These are phyloP conservation scores for Fragaria nilgerrensis DNA, from an alignment of 306 rosid species.

Conservation along the genomic window DNA sequence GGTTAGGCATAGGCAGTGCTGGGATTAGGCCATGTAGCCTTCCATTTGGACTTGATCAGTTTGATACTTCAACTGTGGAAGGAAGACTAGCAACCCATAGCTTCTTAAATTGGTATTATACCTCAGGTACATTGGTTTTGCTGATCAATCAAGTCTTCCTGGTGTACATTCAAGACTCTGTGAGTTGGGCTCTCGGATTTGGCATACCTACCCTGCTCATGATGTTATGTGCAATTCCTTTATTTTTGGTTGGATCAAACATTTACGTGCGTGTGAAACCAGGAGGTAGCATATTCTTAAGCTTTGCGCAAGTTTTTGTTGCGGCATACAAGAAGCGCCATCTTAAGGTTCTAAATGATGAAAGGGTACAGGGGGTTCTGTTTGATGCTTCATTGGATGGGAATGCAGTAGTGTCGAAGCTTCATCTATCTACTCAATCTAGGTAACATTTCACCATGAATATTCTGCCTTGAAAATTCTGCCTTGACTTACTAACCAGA, in stretches of 20 bases:
- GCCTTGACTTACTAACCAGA: background rate
- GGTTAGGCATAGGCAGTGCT: conserved; percentile 55
- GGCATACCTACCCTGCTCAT: conserved; percentile 57
- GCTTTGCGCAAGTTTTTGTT: conserved; percentile 48
- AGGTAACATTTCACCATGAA: conserved; percentile 31
- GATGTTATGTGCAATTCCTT: conserved; percentile 53
- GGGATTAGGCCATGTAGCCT: conserved; percentile 85
- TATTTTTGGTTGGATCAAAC: conserved; percentile 48
- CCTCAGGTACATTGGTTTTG: conserved; percentile 34
- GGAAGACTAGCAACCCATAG: conserved; percentile 63
- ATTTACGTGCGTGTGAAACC: conserved; percentile 46
- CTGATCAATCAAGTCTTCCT: conserved; percentile 47
- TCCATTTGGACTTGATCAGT: conserved; percentile 86
- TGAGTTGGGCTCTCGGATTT: conserved; percentile 85
- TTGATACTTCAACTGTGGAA: conserved; percentile 54
- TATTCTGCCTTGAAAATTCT: background rate
- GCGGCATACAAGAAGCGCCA: conserved; percentile 64
- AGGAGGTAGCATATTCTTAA: conserved; percentile 58
- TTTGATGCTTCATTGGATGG: conserved; percentile 55
- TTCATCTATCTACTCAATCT: conserved; percentile 52
- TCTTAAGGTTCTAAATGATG: conserved; percentile 32
- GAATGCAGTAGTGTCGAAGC: conserved; percentile 32
- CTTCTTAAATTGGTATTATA: conserved; percentile 75
- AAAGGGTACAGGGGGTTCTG: conserved; percentile 15
- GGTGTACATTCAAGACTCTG: conserved; percentile 64